Evolutionary conservation across 352 stramenopile species (phyloP), one percentile per base, ranked within the genome.

Genomic region (Phytophthora constricta): DNA sequence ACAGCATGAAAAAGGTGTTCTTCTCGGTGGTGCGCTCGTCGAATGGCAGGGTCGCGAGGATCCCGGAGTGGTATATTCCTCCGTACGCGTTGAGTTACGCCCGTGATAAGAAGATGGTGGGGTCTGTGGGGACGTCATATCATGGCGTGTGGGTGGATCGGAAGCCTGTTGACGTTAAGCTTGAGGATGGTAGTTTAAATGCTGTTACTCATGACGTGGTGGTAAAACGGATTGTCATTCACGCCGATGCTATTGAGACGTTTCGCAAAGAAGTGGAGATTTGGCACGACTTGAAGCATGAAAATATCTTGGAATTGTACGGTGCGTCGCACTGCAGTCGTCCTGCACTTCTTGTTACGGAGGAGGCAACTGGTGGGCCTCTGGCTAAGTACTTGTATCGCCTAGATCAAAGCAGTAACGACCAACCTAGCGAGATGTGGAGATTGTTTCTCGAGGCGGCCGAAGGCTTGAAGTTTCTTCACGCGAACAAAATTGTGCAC

Each of bases 401-500:
- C 10, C 47, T 56, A 37, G 17, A 11, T 11, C 42, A 56, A 16
- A 51, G n/a, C 14, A 13, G 49, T 14, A 23, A 46, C 7, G 25
- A 62, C 23, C n/a, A 4, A 5, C 20, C n/a, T n/a, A n/a, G 13
- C 33, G 22, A 46, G 33, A 45, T 68, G 7, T 69, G 47, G 50
- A 28, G 27, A 1, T 28, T 56, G 10, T 58, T 72, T 14, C 34
- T 58, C 0, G 42, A 76, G 41, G 58, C 67, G 2, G 49, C 57
- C 3, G 1, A 56, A 7, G 87, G 79, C 0, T 55, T 95, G 4
- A 14, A 54, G 26, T 92, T 74, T 51, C 53, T 95, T 11, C 85
- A 93, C 50, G 14, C 45, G 3, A 33, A 54, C 1, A 47, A 55
- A 13, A 62, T 59, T 14, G 48, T 65, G 11, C 66, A 74, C 10